Conservation (phyloP, 768 basidiomycete genomes). For the Suillus paluster region DNA sequence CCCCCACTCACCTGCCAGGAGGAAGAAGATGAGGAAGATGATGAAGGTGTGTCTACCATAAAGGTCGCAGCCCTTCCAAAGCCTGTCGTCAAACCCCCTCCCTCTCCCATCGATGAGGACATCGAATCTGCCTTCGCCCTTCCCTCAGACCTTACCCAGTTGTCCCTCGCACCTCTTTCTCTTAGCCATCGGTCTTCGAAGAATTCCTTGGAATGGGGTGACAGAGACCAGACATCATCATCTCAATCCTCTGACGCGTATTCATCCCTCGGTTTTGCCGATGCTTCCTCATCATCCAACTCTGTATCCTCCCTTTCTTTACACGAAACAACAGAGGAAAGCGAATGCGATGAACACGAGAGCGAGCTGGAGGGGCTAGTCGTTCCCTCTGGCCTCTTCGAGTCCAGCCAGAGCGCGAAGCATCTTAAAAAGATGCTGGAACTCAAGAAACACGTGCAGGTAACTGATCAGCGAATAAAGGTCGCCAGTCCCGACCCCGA, state of each 20-base stretch:
- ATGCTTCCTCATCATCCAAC: slow-evolving; percentile 71
- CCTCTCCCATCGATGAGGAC: slow-evolving; percentile 63
- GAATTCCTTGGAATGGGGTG: slow-evolving; percentile 84
- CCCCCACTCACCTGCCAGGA: slow-evolving; percentile 58
- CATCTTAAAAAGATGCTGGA: slow-evolving; percentile 56
- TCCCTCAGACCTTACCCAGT: slow-evolving; percentile 77
- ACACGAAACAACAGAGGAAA: slow-evolving; percentile 75
- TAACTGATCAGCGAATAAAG: slow-evolving; percentile 57
- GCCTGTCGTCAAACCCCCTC: slow-evolving; percentile 36
- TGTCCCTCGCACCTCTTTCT: slow-evolving; percentile 80
- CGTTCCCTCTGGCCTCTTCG: slow-evolving; percentile 76
- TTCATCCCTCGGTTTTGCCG: slow-evolving; percentile 77
- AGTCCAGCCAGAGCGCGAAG: slow-evolving; percentile 62
- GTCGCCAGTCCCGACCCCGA: slow-evolving; percentile 67
- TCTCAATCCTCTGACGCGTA: slow-evolving; percentile 90
- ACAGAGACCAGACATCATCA: slow-evolving; percentile 79
- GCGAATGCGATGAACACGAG: slow-evolving; percentile 68
- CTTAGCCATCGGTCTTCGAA: slow-evolving; percentile 81
- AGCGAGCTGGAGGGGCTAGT: slow-evolving; percentile 82
- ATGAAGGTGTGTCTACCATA: slow-evolving; percentile 84
- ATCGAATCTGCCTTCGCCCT: slow-evolving; percentile 84
- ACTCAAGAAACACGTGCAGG: slow-evolving; percentile 57
- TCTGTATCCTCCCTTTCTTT: slow-evolving; percentile 67
- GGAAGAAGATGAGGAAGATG: slow-evolving; percentile 67
- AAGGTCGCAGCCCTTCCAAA: slow-evolving; percentile 64